A percentile compares a stretch with the other conserved stretches of the same genome.
These are phyloP conservation scores for Didymella pomorum DNA, from an alignment of 2,329 filamentous ascomycete genomes.

Conservation along the genomic window DNA sequence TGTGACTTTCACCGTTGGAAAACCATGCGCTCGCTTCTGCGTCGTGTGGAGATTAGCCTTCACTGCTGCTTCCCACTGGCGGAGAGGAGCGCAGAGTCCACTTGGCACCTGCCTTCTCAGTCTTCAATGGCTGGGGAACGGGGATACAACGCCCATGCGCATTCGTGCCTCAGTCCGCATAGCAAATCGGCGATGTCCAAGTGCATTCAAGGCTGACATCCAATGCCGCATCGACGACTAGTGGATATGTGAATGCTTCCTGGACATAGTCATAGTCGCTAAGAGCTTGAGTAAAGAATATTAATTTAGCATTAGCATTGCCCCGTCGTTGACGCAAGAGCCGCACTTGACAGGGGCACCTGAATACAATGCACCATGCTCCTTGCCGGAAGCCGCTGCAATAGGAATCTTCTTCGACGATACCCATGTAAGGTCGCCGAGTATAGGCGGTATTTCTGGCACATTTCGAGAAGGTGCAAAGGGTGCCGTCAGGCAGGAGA, in stretches of 20 bases:
- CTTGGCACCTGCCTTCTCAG: slow-evolving; percentile 27
- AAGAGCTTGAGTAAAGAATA: background rate
- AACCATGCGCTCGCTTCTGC: slow-evolving; percentile 30
- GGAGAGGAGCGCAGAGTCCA: slow-evolving; percentile 22
- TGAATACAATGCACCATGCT: slow-evolving; percentile 5
- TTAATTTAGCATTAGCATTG: background rate
- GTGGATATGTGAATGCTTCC: background rate
- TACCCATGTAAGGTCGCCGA: slow-evolving; percentile 14
- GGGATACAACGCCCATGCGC: slow-evolving; percentile 19
- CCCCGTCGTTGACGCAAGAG: slow-evolving; percentile 19
- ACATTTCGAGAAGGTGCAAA: slow-evolving; percentile 29
- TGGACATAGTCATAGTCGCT: slow-evolving; percentile 1
- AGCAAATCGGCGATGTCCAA: slow-evolving; percentile 12
- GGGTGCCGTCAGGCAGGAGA: slow-evolving; percentile 12
- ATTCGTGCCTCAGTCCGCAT: slow-evolving; percentile 16
- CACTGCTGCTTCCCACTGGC: slow-evolving; percentile 23
- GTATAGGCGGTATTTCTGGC: slow-evolving; percentile 28
- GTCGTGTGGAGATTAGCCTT: slow-evolving; percentile 32
- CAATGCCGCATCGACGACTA: slow-evolving; percentile 12
- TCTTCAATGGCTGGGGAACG: slow-evolving; percentile 17
- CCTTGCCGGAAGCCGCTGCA: slow-evolving; percentile 21
- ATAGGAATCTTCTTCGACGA: slow-evolving; percentile 3
- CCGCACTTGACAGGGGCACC: slow-evolving; percentile 16
- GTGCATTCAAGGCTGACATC: background rate
- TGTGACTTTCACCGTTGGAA: slow-evolving; percentile 28